phyloP scores from a whole-genome alignment of 257 asterid genomes.

The Euphrasia confusa region DNA sequence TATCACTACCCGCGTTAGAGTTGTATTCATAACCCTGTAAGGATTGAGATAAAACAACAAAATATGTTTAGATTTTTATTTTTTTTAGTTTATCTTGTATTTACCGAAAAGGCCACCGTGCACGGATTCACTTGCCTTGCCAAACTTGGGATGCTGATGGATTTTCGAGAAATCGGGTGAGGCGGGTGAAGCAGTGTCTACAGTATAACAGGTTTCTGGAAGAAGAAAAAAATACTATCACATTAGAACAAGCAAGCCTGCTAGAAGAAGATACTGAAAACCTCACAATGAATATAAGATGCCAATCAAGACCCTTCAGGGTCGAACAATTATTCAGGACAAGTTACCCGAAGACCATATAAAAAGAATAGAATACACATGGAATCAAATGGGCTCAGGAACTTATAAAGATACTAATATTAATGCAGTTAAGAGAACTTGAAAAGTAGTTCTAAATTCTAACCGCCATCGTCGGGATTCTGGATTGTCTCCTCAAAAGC shows the following conservation, averaged over 20 bases:
- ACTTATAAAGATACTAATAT: not conserved
- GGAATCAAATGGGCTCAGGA: no score
- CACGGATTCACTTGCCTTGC: conserved; percentile 39
- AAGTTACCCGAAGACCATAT: not conserved
- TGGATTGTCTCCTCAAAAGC: conserved; percentile 55
- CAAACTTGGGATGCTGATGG: conserved; percentile 37
- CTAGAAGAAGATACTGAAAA: conserved; percentile 11
- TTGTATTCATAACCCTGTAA: conserved; percentile 38
- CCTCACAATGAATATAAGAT: conserved; percentile 7
- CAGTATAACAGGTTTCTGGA: conserved; percentile 44
- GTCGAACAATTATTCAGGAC: no score
- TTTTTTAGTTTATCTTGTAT: not conserved
- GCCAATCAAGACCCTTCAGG: not conserved
- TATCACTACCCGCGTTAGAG: conserved; percentile 34
- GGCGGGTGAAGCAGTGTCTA: conserved; percentile 39
- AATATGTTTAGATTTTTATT: not conserved
- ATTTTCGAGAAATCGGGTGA: conserved; percentile 37
- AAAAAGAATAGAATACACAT: conserved; percentile 1
- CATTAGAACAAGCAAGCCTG: conserved; percentile 13
- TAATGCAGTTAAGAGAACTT: not conserved
- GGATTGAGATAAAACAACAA: conserved; percentile 20
- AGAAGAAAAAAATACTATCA: not conserved
- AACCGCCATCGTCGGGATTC: conserved; percentile 48
- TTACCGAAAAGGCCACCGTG: conserved; percentile 1
- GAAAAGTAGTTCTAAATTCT: not conserved